Evolutionary conservation across 371 early-diverging fungal genomes (phyloP).

Genomic region (Blakeslea trispora): DNA sequence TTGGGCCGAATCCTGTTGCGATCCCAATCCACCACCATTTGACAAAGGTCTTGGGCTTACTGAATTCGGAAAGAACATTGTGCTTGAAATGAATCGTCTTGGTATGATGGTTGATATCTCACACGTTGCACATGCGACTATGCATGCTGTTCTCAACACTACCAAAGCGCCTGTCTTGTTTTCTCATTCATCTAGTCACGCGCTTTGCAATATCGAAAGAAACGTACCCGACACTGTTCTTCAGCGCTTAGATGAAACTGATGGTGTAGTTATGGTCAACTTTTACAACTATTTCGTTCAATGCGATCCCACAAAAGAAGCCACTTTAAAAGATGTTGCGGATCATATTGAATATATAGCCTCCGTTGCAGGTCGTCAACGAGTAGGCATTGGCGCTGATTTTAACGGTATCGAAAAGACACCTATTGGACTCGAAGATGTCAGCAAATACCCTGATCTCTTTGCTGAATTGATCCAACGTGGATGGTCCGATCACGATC

Average conservation of each 20-base stretch:
- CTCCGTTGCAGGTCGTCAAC: conserved; percentile 52
- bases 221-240: conserved; percentile 72
- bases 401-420: conserved; percentile 62
- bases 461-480: conserved; percentile 62
- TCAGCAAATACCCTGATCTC: conserved; percentile 63
- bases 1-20: conserved; percentile 68
- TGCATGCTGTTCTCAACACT: conserved; percentile 57
- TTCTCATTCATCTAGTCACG: conserved; percentile 62
- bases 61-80: conserved; percentile 54
- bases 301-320: conserved; percentile 42
- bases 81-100: conserved; percentile 68
- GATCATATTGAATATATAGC: conserved; percentile 65
- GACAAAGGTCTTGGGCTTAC: conserved; percentile 55
- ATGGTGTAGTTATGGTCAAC: conserved; percentile 70
- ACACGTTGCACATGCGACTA: conserved; percentile 66
- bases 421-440: conserved; percentile 65
- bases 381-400: conserved; percentile 70
- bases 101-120: conserved; percentile 74
- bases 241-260: conserved; percentile 47
- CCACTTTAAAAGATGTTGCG: conserved; percentile 56
- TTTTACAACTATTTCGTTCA: conserved; percentile 56
- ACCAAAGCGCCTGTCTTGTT: conserved; percentile 66
- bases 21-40: conserved; percentile 49
- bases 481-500: conserved; percentile 58
- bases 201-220: conserved; percentile 55